Conservation (phyloP, 1,284 basidiomycete species). For the Ganoderma boninense region DNA sequence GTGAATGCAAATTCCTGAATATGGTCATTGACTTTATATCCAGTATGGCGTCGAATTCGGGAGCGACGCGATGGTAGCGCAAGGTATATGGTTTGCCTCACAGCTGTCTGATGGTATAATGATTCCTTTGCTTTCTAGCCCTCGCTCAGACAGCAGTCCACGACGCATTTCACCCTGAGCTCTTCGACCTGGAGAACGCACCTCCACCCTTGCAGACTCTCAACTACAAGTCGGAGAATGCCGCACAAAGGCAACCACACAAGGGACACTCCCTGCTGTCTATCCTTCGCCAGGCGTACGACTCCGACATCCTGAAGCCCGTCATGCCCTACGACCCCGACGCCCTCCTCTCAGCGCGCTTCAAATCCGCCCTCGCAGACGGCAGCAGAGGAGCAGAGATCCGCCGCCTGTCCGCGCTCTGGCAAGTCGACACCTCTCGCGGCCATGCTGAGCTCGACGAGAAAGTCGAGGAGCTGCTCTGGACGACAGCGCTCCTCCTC, state of each 20-base stretch:
- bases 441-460: slow-evolving; percentile 49
- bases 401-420: slow-evolving; percentile 55
- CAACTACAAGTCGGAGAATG: neutral
- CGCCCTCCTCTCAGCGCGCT: slow-evolving; percentile 48
- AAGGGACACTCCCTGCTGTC: slow-evolving; percentile 53
- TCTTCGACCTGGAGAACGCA: slow-evolving; percentile 41
- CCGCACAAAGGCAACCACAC: slow-evolving; percentile 30
- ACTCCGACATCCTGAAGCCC: slow-evolving; percentile 58
- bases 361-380: slow-evolving; percentile 44
- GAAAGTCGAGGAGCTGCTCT: slow-evolving; percentile 63
- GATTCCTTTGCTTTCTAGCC: slow-evolving; percentile 41
- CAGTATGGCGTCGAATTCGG: slow-evolving; percentile 71
- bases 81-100: slow-evolving; percentile 44
- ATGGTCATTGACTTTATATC: neutral
- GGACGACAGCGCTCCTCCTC: slow-evolving; percentile 59
- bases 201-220: slow-evolving; percentile 10
- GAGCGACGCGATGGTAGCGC: slow-evolving; percentile 60
- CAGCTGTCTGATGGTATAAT: neutral
- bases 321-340: slow-evolving; percentile 62
- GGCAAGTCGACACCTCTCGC: slow-evolving; percentile 51
- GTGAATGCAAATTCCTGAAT: slow-evolving; percentile 31
- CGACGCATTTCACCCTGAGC: slow-evolving; percentile 41
- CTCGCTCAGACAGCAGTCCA: slow-evolving; percentile 66
- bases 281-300: slow-evolving; percentile 62
- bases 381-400: slow-evolving; percentile 55